A percentile compares a stretch with the other conserved stretches of the same genome.
Conservation (phyloP, 2,329 filamentous ascomycete genomes). For the Davidsoniella australis region DNA sequence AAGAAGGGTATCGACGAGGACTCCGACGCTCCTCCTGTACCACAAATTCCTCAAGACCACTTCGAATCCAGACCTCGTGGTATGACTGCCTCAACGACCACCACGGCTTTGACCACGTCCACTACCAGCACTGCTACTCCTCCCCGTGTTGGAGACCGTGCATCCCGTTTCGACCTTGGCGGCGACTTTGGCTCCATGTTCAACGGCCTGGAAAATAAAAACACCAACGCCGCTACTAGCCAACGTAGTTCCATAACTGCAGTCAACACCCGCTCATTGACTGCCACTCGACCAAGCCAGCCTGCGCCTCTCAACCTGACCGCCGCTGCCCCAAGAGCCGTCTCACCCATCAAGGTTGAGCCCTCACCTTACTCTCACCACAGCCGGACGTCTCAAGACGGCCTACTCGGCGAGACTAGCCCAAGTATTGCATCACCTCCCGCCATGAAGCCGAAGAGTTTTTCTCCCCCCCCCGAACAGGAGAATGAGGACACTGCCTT, state of each 20-base stretch:
- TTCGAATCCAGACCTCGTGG: constrained; percentile 5
- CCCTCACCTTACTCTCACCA: constrained; percentile 30
- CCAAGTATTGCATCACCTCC: constrained; percentile 15
- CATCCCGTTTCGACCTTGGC: constrained; percentile 31
- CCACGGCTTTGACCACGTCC: constrained; percentile 28
- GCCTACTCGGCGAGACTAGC: constrained; percentile 22
- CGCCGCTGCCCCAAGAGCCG: constrained; percentile 19
- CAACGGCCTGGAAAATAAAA: constrained; percentile 34
- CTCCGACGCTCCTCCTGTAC: constrained; percentile 19
- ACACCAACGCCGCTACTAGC: constrained; percentile 17
- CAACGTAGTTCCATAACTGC: constrained; percentile 22
- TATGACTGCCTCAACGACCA: constrained; percentile 10
- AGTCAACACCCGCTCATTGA: constrained; percentile 26
- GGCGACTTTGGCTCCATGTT: constrained; percentile 42
- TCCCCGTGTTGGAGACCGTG: constrained; percentile 26
- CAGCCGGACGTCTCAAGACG: constrained; percentile 34
- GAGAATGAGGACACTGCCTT: constrained; percentile 38
- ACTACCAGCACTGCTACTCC: constrained; percentile 37
- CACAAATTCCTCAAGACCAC: constrained; percentile 13
- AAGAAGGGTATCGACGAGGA: constrained; percentile 25
- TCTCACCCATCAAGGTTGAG: constrained; percentile 18
- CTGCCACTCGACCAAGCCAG: constrained; percentile 24
- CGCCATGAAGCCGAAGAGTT: constrained; percentile 9
- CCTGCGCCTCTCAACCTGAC: constrained; percentile 33
- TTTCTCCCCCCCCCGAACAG: constrained; percentile 22